Evolutionary conservation across 1,284 basidiomycete genomes (phyloP).

Genomic region (Ustilago sp.): DNA sequence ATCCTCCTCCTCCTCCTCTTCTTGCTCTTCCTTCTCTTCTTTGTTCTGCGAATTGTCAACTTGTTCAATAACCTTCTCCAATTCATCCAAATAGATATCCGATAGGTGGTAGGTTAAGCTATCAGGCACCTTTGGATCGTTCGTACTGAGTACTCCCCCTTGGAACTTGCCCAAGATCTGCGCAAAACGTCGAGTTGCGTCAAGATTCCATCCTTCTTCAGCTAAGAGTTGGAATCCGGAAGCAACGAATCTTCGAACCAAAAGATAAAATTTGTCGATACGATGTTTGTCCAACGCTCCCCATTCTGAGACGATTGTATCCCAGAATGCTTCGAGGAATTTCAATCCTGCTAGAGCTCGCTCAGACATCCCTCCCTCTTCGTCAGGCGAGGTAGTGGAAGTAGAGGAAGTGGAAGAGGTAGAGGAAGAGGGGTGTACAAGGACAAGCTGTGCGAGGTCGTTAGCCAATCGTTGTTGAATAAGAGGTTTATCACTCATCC

Average conservation of each 20-base stretch:
- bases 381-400: too few species aligned
- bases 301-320: constrained; percentile 89
- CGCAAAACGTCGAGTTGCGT: constrained; percentile 45
- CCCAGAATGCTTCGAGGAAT: constrained; percentile 92
- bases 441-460: constrained; percentile 81
- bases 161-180: constrained; percentile 29
- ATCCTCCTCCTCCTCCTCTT: constrained; percentile 28
- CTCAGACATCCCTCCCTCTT: neutral
- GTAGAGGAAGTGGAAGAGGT: neutral
- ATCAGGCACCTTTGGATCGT: constrained; percentile 79
- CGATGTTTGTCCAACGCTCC: constrained; percentile 84
- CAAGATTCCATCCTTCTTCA: constrained; percentile 77
- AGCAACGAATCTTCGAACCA: constrained; percentile 87
- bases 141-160: constrained; percentile 38
- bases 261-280: constrained; percentile 92
- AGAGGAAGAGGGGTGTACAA: constrained; percentile 35
- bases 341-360: constrained; percentile 75
- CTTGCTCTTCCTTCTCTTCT: constrained; percentile 3
- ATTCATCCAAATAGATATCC: constrained; percentile 90
- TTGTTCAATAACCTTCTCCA: constrained; percentile 77
- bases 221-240: constrained; percentile 84
- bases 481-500: constrained; percentile 99
- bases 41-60: neutral
- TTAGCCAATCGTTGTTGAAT: constrained; percentile 91
- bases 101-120: constrained; percentile 79